Evolutionary conservation across 2,329 filamentous ascomycete genomes (phyloP).

Genomic region (Coniosporium tulheliwenetii): DNA sequence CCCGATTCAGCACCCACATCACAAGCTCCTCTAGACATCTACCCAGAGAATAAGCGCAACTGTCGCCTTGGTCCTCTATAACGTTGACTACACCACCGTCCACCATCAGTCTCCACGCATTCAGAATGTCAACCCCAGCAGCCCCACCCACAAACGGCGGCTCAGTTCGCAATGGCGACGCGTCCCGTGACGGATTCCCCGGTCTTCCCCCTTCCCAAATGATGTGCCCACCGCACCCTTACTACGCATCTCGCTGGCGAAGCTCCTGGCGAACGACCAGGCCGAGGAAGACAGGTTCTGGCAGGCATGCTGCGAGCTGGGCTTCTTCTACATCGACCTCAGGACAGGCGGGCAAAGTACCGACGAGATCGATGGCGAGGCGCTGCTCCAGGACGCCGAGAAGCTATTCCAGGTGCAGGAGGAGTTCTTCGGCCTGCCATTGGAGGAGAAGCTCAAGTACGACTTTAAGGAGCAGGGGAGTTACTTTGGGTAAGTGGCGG

Average conservation of each 20-base stretch:
- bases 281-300: constrained; percentile 22
- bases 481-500: constrained; percentile 40
- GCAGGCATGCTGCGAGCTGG: constrained; percentile 30
- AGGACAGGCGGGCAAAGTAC: constrained; percentile 5
- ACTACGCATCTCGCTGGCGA: constrained; percentile 23
- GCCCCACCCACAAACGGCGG: neutral
- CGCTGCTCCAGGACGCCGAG: constrained; percentile 27
- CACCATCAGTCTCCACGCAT: neutral
- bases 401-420: constrained; percentile 30
- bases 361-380: constrained; percentile 15
- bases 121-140: neutral
- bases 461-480: constrained; percentile 33
- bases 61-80: no score
- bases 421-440: constrained; percentile 29
- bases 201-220: constrained; percentile 23
- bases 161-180: neutral
- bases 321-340: constrained; percentile 43
- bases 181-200: neutral
- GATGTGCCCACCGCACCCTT: constrained; percentile 24
- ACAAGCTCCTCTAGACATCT: no score
- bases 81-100: neutral
- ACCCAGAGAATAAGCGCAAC: no score
- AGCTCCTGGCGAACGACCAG: constrained; percentile 18
- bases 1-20: no score
- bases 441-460: constrained; percentile 38